Conservation (phyloP, 345 rosid species). For the Abelmoschus esculentus region DNA sequence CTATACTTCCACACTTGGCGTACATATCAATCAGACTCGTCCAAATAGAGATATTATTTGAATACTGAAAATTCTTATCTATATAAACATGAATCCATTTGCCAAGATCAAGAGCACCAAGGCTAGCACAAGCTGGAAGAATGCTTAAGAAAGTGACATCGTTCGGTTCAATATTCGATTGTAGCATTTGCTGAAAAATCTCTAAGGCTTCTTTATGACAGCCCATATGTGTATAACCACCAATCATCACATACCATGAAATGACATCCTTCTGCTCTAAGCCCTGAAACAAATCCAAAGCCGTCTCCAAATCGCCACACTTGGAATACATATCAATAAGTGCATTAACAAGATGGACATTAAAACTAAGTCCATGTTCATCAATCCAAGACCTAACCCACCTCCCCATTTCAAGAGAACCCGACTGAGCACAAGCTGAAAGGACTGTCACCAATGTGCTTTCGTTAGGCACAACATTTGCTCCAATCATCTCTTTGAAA, state of each 20-base stretch:
- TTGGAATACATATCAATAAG: background rate
- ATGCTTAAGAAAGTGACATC: background rate
- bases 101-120: background rate
- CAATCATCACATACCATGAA: background rate
- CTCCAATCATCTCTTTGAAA: background rate
- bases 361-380: slow-evolving; percentile 32
- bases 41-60: background rate
- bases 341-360: background rate
- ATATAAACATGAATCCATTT: background rate
- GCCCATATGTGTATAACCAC: background rate
- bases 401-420: slow-evolving; percentile 42
- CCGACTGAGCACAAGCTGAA: slow-evolving; percentile 48
- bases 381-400: slow-evolving; percentile 42
- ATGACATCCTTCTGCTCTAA: background rate
- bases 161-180: background rate
- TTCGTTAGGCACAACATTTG: background rate
- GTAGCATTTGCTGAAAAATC: background rate
- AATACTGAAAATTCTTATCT: background rate
- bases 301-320: background rate
- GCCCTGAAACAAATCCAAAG: background rate
- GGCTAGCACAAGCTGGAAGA: background rate
- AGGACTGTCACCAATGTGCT: background rate
- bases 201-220: background rate
- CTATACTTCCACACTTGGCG: background rate
- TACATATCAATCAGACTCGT: background rate